These are phyloP conservation scores for Aspergillus sp. DNA, from an alignment of 2,329 filamentous ascomycete species.

Conservation along the genomic window DNA sequence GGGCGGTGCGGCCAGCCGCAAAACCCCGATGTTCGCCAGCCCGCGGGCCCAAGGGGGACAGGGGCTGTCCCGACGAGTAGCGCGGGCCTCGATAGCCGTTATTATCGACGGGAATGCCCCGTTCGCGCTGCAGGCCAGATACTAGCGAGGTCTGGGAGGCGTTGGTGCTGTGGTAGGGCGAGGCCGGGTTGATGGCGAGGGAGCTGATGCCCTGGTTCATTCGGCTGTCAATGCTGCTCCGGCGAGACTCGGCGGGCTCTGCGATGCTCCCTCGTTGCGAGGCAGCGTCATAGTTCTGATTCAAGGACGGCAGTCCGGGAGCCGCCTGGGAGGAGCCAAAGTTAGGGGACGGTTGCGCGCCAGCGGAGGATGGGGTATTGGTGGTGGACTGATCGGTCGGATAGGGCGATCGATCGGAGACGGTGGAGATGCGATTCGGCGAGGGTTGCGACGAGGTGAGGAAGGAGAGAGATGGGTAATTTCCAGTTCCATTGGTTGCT, in stretches of 20 bases:
- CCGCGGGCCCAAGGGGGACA: constrained; percentile 43
- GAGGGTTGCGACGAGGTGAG: constrained; percentile 47
- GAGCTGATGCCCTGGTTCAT: constrained; percentile 51
- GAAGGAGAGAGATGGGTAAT: constrained; percentile 44
- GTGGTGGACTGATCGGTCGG: constrained; percentile 36
- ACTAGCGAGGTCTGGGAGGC: constrained; percentile 47
- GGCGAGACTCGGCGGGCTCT: constrained; percentile 47
- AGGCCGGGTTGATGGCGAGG: constrained; percentile 46
- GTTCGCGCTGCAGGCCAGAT: constrained; percentile 42
- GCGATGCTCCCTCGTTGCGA: constrained; percentile 43
- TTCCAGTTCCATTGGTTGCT: constrained; percentile 44
- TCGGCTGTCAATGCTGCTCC: constrained; percentile 50
- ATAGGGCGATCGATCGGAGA: constrained; percentile 43
- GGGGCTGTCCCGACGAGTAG: constrained; percentile 39
- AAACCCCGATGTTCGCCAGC: constrained; percentile 42
- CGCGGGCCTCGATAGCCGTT: constrained; percentile 40
- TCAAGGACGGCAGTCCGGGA: constrained; percentile 56
- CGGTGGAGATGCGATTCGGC: constrained; percentile 40
- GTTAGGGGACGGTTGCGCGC: constrained; percentile 38
- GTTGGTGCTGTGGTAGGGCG: constrained; percentile 49
- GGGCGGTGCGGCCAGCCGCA: constrained; percentile 47
- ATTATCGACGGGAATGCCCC: constrained; percentile 41
- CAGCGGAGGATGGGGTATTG: constrained; percentile 36
- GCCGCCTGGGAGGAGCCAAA: constrained; percentile 39
- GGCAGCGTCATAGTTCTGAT: constrained; percentile 56